phyloP scores from a whole-genome alignment of 176 grass and related monocot species.

The Tuctoria greenei region DNA sequence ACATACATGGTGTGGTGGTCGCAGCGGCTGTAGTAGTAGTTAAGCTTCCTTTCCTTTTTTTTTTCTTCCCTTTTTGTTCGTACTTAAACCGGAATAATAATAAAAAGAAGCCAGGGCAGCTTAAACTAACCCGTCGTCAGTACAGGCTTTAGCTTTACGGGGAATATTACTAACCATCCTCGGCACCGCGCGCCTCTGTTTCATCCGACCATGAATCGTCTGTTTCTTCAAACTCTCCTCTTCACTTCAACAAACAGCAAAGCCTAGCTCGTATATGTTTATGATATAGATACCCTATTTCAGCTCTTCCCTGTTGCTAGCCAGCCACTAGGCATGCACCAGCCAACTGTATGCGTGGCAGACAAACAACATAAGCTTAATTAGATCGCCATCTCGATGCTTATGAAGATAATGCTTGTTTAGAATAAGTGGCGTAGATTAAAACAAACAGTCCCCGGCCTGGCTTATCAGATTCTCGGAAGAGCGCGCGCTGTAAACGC shows the following conservation, averaged over 20 bases:
- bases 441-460: slow-evolving; percentile 4
- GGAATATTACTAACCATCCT: not conserved
- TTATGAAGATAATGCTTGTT: slow-evolving; percentile 35
- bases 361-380: not conserved
- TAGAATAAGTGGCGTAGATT: slow-evolving; percentile 21
- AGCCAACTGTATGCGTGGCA: not conserved
- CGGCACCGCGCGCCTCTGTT: not conserved
- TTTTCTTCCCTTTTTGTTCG: slow-evolving; percentile 34
- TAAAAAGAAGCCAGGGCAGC: slow-evolving; percentile 16
- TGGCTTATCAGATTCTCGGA: slow-evolving; percentile 5
- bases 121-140: slow-evolving; percentile 27
- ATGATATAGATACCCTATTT: not conserved
- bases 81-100: slow-evolving; percentile 34
- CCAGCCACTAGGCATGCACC: not conserved
- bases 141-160: slow-evolving; percentile 21
- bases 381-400: slow-evolving; percentile 24
- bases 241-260: not conserved
- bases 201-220: not conserved
- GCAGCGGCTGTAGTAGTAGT: not conserved
- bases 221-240: not conserved
- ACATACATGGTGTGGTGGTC: not conserved
- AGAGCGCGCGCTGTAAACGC: not conserved
- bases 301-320: not conserved
- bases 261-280: not conserved
- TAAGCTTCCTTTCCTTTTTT: not conserved